These are phyloP conservation scores for Saksenaea oblongispora DNA, from an alignment of 371 early-diverging fungal species.

Conservation along the genomic window DNA sequence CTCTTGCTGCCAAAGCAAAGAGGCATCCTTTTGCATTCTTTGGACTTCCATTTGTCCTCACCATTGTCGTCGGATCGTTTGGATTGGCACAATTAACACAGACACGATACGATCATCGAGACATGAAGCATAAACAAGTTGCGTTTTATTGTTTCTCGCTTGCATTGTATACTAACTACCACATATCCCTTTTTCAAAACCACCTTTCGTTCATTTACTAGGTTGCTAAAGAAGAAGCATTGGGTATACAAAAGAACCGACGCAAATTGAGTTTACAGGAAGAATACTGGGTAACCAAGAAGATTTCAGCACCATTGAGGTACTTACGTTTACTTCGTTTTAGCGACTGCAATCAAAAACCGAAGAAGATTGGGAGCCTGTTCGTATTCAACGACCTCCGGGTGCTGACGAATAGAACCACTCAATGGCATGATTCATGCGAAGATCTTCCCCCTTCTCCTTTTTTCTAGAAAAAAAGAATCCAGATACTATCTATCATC, in stretches of 20 bases:
- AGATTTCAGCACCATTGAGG: neutral
- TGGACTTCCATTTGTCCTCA: conserved; percentile 63
- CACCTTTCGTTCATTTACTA: conserved; percentile 14
- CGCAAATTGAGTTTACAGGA: conserved; percentile 64
- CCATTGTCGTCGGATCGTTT: conserved; percentile 62
- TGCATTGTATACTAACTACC: conserved; percentile 10
- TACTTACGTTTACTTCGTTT: neutral
- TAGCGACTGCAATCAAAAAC: conserved; percentile 54
- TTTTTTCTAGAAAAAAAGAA: neutral
- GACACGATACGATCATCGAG: conserved; percentile 65
- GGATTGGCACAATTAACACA: conserved; percentile 60
- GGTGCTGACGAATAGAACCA: conserved; percentile 29
- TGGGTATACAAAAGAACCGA: conserved; percentile 60
- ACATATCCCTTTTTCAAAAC: neutral
- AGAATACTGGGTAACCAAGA: conserved; percentile 58
- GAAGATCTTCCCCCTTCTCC: neutral
- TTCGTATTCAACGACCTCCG: conserved; percentile 45
- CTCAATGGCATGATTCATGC: neutral
- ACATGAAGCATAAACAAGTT: conserved; percentile 40
- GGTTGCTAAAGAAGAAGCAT: conserved; percentile 64
- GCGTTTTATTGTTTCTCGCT: neutral
- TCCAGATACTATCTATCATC: too few relatives aligned
- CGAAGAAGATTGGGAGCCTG: conserved; percentile 57
- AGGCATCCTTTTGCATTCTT: conserved; percentile 58
- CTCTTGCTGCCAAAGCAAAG: conserved; percentile 38